Conservation (phyloP, 176 grass and related monocot genomes). For the Olyra latifolia region DNA sequence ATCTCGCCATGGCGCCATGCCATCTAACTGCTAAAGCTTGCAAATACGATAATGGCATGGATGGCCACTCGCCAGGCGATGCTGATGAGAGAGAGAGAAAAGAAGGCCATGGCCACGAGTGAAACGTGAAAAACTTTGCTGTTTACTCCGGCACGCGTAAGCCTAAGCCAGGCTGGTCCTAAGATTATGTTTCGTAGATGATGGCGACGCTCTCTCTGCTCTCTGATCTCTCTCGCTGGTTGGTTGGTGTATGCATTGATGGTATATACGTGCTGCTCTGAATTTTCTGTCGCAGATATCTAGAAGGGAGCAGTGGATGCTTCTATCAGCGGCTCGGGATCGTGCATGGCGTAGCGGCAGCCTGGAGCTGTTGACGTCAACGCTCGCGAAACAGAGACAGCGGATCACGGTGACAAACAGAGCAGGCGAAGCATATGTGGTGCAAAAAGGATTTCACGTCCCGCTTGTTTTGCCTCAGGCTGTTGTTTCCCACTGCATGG, state of each 20-base stretch:
- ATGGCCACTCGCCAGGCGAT: not conserved
- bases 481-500: slow-evolving; percentile 72
- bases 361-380: slow-evolving; percentile 33
- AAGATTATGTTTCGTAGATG: slow-evolving; percentile 25
- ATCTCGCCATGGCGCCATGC: not conserved
- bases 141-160: slow-evolving; percentile 5
- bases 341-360: not conserved
- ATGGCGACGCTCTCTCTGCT: slow-evolving; percentile 2
- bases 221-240: not conserved
- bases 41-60: slow-evolving; percentile 44
- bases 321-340: not conserved
- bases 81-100: not conserved
- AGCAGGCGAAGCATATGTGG: slow-evolving; percentile 12
- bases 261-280: not conserved
- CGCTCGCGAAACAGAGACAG: not conserved
- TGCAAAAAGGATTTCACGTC: slow-evolving; percentile 46
- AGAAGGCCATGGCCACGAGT: not conserved
- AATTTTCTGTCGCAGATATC: slow-evolving; percentile 39
- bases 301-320: slow-evolving; percentile 24
- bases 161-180: slow-evolving; percentile 24
- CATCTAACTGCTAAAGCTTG: not conserved
- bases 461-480: slow-evolving; percentile 41
- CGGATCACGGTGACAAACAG: slow-evolving; percentile 21
- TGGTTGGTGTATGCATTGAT: not conserved
- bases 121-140: slow-evolving; percentile 1